Base-by-base conservation (phyloP, 148 eudicot species). In the Selenicereus undatus region DNA sequence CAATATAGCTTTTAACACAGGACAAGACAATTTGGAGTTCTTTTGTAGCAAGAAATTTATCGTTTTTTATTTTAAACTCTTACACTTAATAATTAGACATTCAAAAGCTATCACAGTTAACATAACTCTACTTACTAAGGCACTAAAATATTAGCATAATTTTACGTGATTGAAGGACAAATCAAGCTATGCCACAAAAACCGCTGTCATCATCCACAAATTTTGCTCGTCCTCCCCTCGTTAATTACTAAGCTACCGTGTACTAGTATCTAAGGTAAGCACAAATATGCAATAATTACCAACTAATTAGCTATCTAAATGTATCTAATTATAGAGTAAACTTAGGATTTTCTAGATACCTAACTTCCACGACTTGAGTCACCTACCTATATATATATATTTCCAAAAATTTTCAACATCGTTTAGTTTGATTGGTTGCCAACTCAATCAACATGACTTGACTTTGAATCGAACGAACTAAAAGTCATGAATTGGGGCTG, bases 391-490 rank as follows among this genome's bases (percentile, higher is more conserved):
- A 39, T 39, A 66, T 24, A 66, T 39, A 39, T 39, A 66, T 66
- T 66, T 66, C 30, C 32, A 65, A 65, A 24, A 10, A 65, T 65
- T 65, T 66, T 11, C 36, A 66, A 66, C 71, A 27, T 6, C 32
- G 27, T 26, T 66, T 27, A 66, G 71, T 66, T 27, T 66, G 22
- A 66, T 66, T 66, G 71, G 71, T 66, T 66, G 71, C 71, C 71
- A 66, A 66, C 71, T 66, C 71, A 66, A 66, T 66, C 35, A 66
- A 26, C 71, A 27, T 26, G 71, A 26, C 68, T 26, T 66, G 71
- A 26, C 32, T 27, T 27, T 24, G 29, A 66, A 11, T 66, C 1
- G 35, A 10, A 66, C 2, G 32, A 11, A 64, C n/a, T 64, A 64
- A 22, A 64, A 66, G 71, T 66, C 71, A 66, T 66, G 32, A 1